Evolutionary conservation across 441 rosid genomes (phyloP), one percentile per base, ranked within the genome.

Genomic region (Cnidoscolus chayamansa): DNA sequence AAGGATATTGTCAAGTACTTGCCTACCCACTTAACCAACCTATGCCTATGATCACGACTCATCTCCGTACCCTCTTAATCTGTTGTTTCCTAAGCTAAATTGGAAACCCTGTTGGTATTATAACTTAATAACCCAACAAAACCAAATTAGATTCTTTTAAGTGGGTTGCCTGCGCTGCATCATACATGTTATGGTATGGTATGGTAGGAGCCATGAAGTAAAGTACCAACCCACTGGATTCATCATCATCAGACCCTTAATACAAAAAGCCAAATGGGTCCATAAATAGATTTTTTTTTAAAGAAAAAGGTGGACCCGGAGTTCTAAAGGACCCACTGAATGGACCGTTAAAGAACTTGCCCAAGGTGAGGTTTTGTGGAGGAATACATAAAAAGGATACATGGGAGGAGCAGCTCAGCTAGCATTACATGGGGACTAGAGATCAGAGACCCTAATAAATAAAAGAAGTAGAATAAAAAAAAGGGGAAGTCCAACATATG

Each of bases 321-420:
- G 30, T 50, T 59, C 65, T 55, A 9, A 45, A 59, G 77, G 43
- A 31, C 60, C 71, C 60, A 48, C 73, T 65, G 61, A 61, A 70
- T 60, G 60, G 78, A 77, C 79, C 76, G 76, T 71, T 74, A 65
- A 68, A 51, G 61, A 57, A 20, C 45, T 57, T 15, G 11, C 57
- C 72, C 31, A 48, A 17, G 53, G 68, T 43, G 45, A 40, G 45
- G 45, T 40, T 5, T 61, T 31, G 30, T 32, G 67, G 49, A 31
- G n/a, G n/a, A 17, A 37, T 11, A 54, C 10, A 43, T 53, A 68
- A 74, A 49, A 68, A 74, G 73, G 31, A 73, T 35, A 11, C 48
- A 35, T 43, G 13, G 17, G 49, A 13, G 32, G 63, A 48, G 45
- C 7, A 40, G 45, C 45, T 40, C 4, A 40, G 7, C 45, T 40